Evolutionary conservation across 2,329 filamentous ascomycete genomes (phyloP).

Genomic region (Colletotrichum truncatum): DNA sequence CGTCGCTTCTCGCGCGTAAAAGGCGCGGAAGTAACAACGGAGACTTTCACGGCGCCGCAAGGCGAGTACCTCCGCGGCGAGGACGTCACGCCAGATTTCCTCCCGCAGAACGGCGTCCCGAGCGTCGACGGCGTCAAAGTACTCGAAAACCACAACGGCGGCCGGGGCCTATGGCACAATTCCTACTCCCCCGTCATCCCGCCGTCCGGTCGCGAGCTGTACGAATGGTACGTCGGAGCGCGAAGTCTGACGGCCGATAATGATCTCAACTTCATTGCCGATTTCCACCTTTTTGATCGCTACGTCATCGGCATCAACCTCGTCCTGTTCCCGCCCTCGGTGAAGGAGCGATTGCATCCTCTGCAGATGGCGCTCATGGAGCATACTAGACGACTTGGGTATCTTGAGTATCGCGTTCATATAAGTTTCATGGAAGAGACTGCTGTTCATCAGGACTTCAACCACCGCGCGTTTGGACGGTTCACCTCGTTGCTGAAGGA

Average conservation of each 20-base stretch:
- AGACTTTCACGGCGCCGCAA: not conserved
- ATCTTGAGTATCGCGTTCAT: constrained; percentile 8
- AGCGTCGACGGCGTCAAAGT: not conserved
- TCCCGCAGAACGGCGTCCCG: constrained; percentile 20
- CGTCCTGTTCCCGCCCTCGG: not conserved
- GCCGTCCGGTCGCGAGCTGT: not conserved
- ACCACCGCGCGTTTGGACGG: constrained; percentile 46
- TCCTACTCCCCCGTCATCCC: not conserved
- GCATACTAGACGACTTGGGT: not conserved
- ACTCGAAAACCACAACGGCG: not conserved
- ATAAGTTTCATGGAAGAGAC: constrained; percentile 40
- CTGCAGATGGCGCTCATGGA: constrained; percentile 33
- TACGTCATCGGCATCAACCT: constrained; percentile 23
- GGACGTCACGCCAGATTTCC: not conserved
- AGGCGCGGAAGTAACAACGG: not conserved
- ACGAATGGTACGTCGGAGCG: not conserved
- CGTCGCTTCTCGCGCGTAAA: not conserved
- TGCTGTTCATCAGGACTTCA: constrained; percentile 48
- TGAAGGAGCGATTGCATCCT: not conserved
- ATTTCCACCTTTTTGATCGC: constrained; percentile 30
- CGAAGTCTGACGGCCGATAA: not conserved
- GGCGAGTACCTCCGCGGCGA: not conserved
- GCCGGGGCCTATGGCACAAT: not conserved
- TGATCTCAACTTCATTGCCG: constrained; percentile 22
- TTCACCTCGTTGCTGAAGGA: constrained; percentile 50